A percentile compares a stretch with the other conserved stretches of the same genome.
These are phyloP conservation scores for Neocallimastix lanati DNA, from an alignment of 192 early-diverging fungal species.

Conservation along the genomic window DNA sequence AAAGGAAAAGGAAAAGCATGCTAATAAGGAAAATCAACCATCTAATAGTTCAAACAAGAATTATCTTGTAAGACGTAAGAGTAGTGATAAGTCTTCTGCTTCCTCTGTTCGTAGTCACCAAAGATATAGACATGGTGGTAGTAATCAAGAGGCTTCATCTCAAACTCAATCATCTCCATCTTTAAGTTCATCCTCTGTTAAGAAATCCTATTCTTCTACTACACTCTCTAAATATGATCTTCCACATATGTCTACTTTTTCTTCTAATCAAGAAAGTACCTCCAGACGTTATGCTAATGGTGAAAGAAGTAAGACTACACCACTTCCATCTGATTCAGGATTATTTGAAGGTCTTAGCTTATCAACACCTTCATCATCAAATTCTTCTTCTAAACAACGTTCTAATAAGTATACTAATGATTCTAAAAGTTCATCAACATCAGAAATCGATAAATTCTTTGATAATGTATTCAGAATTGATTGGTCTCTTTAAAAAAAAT, in stretches of 20 bases:
- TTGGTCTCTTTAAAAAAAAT: neutral
- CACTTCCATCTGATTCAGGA: neutral
- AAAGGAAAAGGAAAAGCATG: neutral
- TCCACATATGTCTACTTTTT: neutral
- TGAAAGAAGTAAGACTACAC: neutral
- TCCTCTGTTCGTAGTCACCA: neutral
- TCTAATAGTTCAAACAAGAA: neutral
- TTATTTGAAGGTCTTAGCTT: neutral
- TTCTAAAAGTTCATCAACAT: neutral
- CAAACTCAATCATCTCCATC: neutral
- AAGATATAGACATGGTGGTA: neutral
- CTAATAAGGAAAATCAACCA: neutral
- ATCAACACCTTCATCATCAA: neutral
- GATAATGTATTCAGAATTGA: neutral
- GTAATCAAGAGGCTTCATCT: neutral
- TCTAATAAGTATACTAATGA: neutral
- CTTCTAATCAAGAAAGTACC: neutral
- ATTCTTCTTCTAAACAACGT: neutral
- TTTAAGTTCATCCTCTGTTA: neutral
- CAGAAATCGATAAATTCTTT: neutral
- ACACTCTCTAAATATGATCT: neutral
- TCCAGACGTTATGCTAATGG: neutral
- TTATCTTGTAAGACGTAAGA: neutral
- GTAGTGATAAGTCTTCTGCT: neutral
- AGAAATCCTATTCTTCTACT: neutral